phyloP scores from a whole-genome alignment of 106 monocot genomes.

The Amphibolis antarctica region DNA sequence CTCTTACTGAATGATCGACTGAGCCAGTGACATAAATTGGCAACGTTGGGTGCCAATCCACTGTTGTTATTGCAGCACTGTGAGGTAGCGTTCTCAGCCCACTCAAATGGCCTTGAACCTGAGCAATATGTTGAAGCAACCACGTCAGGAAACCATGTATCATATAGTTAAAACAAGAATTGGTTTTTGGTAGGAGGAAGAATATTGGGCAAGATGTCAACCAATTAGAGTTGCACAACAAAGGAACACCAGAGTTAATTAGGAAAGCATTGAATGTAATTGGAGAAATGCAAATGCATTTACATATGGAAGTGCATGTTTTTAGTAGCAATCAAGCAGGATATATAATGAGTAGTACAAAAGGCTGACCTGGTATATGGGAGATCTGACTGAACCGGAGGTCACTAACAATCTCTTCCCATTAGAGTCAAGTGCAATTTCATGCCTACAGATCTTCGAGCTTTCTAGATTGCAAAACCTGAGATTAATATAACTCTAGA shows the following conservation, averaged over 20 bases:
- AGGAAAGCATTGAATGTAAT: no score
- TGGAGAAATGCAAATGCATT: no score
- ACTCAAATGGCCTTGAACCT: conserved; percentile 70
- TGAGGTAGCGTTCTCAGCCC: conserved; percentile 67
- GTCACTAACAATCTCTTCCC: conserved; percentile 75
- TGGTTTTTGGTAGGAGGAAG: no score
- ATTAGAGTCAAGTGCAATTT: conserved; percentile 72
- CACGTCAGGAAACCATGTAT: background rate
- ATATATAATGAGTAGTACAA: no score
- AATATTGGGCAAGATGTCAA: no score
- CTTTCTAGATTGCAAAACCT: conserved; percentile 84
- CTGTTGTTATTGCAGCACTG: conserved; percentile 68
- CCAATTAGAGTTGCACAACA: no score
- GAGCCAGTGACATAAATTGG: conserved; percentile 88
- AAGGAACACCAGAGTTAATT: no score
- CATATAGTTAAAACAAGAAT: no score
- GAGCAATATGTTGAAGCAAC: conserved; percentile 2
- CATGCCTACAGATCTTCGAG: conserved; percentile 62
- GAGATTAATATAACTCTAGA: background rate
- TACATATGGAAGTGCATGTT: no score
- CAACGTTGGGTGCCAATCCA: conserved; percentile 94
- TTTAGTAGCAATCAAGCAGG: no score
- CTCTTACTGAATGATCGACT: conserved; percentile 84
- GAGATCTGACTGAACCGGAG: conserved; percentile 81
- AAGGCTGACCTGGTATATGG: conserved; percentile 71